phyloP scores from a whole-genome alignment of 1,139 yeast species.

The Trichomonascaceae sp. region DNA sequence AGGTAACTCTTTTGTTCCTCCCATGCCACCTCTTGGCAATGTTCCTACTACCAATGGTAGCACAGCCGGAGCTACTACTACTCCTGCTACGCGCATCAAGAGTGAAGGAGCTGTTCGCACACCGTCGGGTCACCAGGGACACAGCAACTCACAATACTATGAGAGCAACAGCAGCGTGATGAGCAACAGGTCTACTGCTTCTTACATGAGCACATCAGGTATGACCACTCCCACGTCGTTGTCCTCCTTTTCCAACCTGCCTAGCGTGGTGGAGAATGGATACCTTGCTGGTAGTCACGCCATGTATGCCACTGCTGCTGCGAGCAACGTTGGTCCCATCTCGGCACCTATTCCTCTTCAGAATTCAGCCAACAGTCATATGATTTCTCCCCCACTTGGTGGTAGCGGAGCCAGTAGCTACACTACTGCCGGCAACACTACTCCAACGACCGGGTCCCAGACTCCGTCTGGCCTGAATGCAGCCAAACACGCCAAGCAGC shows the following conservation, averaged over 20 bases:
- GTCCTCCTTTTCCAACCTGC: neutral
- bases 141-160: neutral
- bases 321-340: neutral
- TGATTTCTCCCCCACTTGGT: neutral
- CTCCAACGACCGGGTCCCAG: neutral
- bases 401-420: neutral
- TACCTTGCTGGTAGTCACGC: no score
- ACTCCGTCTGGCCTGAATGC: neutral
- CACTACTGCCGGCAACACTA: neutral
- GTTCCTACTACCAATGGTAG: slow-evolving; percentile 3
- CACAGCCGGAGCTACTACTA: neutral
- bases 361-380: slow-evolving; percentile 3
- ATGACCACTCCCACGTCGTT: slow-evolving; percentile 1
- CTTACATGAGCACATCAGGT: slow-evolving; percentile 2
- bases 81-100: slow-evolving; percentile 13
- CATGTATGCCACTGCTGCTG: no score
- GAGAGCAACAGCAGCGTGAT: neutral
- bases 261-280: neutral
- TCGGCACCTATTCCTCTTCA: slow-evolving; percentile 1
- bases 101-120: slow-evolving; percentile 10
- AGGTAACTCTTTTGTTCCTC: neutral
- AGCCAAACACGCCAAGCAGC: slow-evolving; percentile 6
- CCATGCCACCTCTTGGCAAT: slow-evolving; percentile 1
- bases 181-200: neutral
- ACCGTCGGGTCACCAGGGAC: neutral